phyloP scores from a whole-genome alignment of 495 filamentous ascomycete species.

The Lasiosphaeriaceae sp. region DNA sequence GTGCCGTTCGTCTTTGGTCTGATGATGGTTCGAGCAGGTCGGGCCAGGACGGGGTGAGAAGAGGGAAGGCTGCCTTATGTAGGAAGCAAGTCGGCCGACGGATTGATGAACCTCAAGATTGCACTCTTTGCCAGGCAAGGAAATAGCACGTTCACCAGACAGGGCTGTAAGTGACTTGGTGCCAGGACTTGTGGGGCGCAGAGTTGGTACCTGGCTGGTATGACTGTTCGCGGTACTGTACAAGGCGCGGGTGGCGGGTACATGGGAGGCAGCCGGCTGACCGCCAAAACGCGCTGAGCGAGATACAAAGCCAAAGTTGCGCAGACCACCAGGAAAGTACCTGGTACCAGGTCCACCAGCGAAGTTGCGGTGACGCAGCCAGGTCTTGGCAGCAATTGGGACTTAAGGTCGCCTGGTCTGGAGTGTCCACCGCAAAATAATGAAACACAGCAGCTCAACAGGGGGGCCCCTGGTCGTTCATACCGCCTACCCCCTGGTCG shows the following conservation, averaged over 20 bases:
- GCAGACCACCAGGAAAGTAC: constrained; percentile 15
- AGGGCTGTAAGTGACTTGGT: constrained; percentile 26
- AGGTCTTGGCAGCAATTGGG: constrained; percentile 27
- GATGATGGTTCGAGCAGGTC: constrained; percentile 21
- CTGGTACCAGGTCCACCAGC: constrained; percentile 3
- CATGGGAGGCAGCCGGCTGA: constrained; percentile 4
- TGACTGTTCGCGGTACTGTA: constrained; percentile 13
- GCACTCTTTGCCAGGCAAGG: constrained; percentile 20
- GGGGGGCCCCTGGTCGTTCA: constrained; percentile 20
- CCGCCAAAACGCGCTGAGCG: constrained; percentile 5
- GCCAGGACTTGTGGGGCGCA: constrained; percentile 23
- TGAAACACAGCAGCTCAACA: constrained; percentile 28
- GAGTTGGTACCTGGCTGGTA: constrained; percentile 18
- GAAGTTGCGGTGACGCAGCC: constrained; percentile 40
- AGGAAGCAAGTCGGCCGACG: constrained; percentile 11
- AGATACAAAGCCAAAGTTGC: constrained; percentile 14
- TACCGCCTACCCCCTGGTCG: constrained; percentile 25
- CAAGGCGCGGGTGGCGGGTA: constrained; percentile 13
- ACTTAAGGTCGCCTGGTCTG: constrained; percentile 23
- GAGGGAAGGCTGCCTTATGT: constrained; percentile 45
- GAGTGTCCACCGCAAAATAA: constrained; percentile 26
- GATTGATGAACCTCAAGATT: constrained; percentile 28
- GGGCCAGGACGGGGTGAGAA: constrained; percentile 9
- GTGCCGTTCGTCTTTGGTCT: constrained; percentile 19
- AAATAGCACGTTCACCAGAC: constrained; percentile 10